A percentile compares a stretch with the other conserved stretches of the same genome.
Conservation (phyloP, 768 basidiomycete species). For the Mycena floridula region DNA sequence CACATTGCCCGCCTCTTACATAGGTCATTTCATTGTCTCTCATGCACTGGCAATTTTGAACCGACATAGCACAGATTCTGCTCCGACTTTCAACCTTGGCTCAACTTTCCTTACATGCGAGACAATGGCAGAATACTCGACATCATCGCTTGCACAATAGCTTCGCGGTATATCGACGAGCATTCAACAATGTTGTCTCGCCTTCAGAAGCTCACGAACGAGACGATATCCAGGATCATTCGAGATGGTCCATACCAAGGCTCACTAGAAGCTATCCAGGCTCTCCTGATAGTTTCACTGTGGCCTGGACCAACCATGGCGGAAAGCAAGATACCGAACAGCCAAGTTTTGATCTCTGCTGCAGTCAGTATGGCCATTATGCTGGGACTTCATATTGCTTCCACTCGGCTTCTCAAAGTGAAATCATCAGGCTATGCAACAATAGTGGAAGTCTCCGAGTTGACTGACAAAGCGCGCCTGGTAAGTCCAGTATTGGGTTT, state of each 20-base stretch:
- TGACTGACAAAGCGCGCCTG: conserved; percentile 31
- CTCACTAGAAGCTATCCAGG: conserved; percentile 32
- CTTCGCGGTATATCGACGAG: conserved; percentile 31
- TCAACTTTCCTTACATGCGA: conserved; percentile 28
- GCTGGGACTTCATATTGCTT: conserved; percentile 30
- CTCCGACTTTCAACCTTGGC: conserved; percentile 33
- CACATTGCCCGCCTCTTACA: conserved; percentile 24
- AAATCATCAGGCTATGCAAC: conserved; percentile 11
- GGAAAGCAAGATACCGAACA: conserved; percentile 19
- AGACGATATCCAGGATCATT: conserved; percentile 28
- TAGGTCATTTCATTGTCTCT: conserved; percentile 17
- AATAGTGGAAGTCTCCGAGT: conserved; percentile 14
- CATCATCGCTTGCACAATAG: conserved; percentile 33
- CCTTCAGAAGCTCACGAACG: conserved; percentile 30
- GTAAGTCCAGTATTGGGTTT: conserved; percentile 16
- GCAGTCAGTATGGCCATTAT: conserved; percentile 40
- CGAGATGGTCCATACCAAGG: conserved; percentile 26
- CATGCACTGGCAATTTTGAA: not conserved
- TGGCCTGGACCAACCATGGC: conserved; percentile 30
- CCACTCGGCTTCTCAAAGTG: conserved; percentile 17
- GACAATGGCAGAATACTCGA: conserved; percentile 25
- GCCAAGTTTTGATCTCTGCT: conserved; percentile 27
- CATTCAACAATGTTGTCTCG: conserved; percentile 26
- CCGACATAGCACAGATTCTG: conserved; percentile 27
- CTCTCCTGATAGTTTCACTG: conserved; percentile 31